Conservation (phyloP, 129 eudicot genomes). For the Logfia minima region DNA sequence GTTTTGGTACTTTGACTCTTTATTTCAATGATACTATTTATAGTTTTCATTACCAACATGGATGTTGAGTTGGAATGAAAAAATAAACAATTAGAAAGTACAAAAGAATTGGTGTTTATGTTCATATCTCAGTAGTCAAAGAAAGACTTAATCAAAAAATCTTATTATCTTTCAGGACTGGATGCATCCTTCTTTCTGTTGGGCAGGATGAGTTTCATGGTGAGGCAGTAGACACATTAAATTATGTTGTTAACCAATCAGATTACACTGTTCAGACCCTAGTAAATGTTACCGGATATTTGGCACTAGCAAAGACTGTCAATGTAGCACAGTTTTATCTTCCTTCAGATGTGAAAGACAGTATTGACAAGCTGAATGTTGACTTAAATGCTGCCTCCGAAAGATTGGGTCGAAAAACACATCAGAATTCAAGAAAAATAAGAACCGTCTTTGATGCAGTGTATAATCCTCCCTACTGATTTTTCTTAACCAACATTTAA, state of each 20-base stretch:
- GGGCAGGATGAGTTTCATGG: conserved; percentile 79
- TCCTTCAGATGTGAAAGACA: conserved; percentile 67
- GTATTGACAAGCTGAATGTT: conserved; percentile 69
- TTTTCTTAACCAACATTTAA: not conserved
- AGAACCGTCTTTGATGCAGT: conserved; percentile 64
- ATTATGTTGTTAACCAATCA: conserved; percentile 87
- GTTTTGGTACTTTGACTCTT: not conserved
- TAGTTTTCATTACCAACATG: not conserved
- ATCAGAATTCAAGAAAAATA: conserved; percentile 64
- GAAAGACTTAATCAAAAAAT: not conserved
- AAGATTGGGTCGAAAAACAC: conserved; percentile 61
- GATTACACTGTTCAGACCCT: conserved; percentile 87
- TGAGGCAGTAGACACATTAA: conserved; percentile 71
- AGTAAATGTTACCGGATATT: conserved; percentile 67
- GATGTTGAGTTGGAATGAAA: no score
- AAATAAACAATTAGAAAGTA: no score
- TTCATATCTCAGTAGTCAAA: not conserved
- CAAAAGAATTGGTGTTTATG: no score
- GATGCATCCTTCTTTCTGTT: conserved; percentile 83
- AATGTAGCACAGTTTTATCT: conserved; percentile 80
- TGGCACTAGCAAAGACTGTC: conserved; percentile 73
- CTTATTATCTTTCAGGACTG: conserved; percentile 45
- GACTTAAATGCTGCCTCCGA: conserved; percentile 68
- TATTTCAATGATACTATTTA: not conserved
- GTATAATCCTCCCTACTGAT: conserved; percentile 43